phyloP scores from a whole-genome alignment of 2,329 filamentous ascomycete species.

The Talaromyces albobiverticillius region DNA sequence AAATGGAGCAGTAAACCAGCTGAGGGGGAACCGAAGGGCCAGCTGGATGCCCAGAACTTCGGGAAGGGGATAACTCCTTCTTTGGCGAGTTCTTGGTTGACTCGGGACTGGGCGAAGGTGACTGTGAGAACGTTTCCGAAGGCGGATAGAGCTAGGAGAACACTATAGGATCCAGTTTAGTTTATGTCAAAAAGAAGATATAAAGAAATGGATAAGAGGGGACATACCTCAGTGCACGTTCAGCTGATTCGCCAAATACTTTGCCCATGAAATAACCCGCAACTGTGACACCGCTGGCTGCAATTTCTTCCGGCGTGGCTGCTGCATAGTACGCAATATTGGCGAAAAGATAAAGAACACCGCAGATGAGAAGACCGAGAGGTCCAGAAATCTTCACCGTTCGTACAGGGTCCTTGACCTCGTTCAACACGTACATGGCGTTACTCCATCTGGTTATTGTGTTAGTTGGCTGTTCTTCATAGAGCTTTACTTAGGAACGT shows the following conservation, averaged over 20 bases:
- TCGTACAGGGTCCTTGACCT: conserved; percentile 53
- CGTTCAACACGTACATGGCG: conserved; percentile 43
- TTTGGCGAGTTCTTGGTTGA: conserved; percentile 57
- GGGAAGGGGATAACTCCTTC: conserved; percentile 63
- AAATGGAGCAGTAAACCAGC: conserved; percentile 57
- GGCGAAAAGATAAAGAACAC: conserved; percentile 52
- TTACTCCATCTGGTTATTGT: conserved; percentile 12
- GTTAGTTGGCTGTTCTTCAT: conserved; percentile 15
- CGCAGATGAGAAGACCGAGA: conserved; percentile 49
- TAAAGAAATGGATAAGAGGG: conserved; percentile 28
- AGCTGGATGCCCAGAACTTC: conserved; percentile 62
- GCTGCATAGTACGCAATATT: conserved; percentile 57
- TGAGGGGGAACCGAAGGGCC: conserved; percentile 59
- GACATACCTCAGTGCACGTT: conserved; percentile 44
- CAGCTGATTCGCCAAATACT: conserved; percentile 38
- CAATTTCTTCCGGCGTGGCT: conserved; percentile 52
- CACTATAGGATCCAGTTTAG: background rate
- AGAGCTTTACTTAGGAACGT: no score
- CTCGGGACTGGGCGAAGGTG: conserved; percentile 18
- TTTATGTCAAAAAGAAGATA: background rate
- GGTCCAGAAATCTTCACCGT: conserved; percentile 55
- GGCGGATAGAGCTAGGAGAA: conserved; percentile 10
- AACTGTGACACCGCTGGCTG: conserved; percentile 48
- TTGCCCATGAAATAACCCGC: conserved; percentile 52
- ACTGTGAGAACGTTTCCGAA: conserved; percentile 17